These are phyloP conservation scores for Oryza longistaminata DNA, from an alignment of 176 grass and related monocot genomes.

Conservation along the genomic window DNA sequence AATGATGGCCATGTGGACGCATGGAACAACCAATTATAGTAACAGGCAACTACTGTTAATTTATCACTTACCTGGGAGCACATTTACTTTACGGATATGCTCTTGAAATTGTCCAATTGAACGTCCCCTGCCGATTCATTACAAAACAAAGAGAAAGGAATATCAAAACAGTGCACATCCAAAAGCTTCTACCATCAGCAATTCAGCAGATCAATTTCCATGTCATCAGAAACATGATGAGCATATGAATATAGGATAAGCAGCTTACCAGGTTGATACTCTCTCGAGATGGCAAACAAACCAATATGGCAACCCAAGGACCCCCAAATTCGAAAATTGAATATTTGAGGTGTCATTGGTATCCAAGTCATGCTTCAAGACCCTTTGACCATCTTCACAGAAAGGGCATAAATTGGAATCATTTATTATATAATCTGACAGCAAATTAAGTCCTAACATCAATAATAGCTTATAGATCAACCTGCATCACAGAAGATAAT, in stretches of 20 bases:
- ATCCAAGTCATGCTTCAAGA: constrained; percentile 62
- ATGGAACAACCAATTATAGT: too few relatives aligned
- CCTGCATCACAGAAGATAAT: constrained; percentile 74
- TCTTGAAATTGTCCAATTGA: constrained; percentile 42
- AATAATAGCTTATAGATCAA: constrained; percentile 49
- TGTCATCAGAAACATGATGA: constrained; percentile 3
- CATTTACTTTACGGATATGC: constrained; percentile 56
- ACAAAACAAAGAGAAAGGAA: constrained; percentile 8
- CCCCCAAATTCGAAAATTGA: constrained; percentile 69
- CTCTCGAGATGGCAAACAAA: constrained; percentile 69
- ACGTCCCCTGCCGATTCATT: constrained; percentile 45
- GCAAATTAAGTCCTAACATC: background rate
- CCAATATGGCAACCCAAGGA: constrained; percentile 82
- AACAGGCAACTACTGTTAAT: too few relatives aligned
- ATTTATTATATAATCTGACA: constrained; percentile 11
- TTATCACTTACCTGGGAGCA: constrained; percentile 59
- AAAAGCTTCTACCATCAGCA: constrained; percentile 5
- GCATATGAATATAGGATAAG: constrained; percentile 24
- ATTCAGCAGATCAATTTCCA: background rate
- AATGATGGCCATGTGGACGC: too few relatives aligned
- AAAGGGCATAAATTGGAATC: constrained; percentile 7
- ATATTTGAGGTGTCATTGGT: constrained; percentile 54
- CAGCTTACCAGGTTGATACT: constrained; percentile 64
- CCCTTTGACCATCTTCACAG: constrained; percentile 69
- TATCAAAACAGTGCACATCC: constrained; percentile 15